Percentiles rank a stretch among this genome's conserved stretches.
Evolutionary conservation across 768 basidiomycete genomes (phyloP).

Genomic region (Lactarius sp.): DNA sequence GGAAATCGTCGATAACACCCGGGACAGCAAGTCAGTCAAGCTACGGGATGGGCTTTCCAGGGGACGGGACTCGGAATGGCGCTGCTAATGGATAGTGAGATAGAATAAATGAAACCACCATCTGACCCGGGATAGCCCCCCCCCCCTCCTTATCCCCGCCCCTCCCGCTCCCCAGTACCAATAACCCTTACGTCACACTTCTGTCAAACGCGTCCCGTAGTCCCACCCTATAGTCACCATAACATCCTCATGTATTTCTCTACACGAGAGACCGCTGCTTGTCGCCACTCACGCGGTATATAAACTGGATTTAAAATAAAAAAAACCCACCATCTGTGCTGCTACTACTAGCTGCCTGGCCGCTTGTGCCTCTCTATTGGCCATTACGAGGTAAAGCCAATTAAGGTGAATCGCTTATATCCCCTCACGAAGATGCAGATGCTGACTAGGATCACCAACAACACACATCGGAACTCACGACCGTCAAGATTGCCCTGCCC

Average conservation of each 20-base stretch:
- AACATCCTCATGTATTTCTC: no score
- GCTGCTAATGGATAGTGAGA: background rate
- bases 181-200: no score
- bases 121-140: no score
- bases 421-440: background rate
- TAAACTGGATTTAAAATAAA: background rate
- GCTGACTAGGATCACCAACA: no score
- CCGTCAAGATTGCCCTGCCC: conserved; percentile 31
- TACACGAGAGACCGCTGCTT: no score
- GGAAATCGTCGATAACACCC: background rate
- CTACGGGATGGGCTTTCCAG: background rate
- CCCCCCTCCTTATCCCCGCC: no score
- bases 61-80: background rate
- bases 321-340: no score
- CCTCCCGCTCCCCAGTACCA: no score
- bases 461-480: conserved; percentile 27
- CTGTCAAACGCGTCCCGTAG: no score
- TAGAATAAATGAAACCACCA: background rate
- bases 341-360: background rate
- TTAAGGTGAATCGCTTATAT: background rate
- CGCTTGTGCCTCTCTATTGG: background rate
- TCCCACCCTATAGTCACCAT: no score
- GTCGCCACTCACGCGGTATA: background rate
- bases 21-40: background rate
- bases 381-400: background rate